These are phyloP conservation scores for Rosa multiflora DNA, from an alignment of 306 rosid species.

Conservation along the genomic window DNA sequence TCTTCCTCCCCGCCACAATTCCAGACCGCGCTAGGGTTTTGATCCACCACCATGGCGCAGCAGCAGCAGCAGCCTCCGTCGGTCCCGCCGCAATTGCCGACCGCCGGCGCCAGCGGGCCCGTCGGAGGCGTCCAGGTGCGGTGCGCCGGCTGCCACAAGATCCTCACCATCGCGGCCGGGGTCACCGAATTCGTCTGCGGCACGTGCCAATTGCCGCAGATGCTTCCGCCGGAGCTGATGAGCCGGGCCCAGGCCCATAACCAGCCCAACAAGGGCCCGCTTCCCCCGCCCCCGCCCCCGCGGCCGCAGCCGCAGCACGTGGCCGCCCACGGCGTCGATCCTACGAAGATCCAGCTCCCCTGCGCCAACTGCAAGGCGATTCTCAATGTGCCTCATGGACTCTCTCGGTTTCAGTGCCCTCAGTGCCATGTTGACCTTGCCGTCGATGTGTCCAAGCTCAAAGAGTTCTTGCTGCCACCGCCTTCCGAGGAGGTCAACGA, in stretches of 20 bases:
- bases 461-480: slow-evolving; percentile 31
- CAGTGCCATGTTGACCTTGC: slow-evolving; percentile 90
- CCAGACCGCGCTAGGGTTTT: neutral
- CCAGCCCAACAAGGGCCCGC: slow-evolving; percentile 24
- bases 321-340: slow-evolving; percentile 91
- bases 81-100: slow-evolving; percentile 31
- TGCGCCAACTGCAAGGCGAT: slow-evolving; percentile 90
- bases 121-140: slow-evolving; percentile 77
- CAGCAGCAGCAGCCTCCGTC: slow-evolving; percentile 38
- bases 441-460: slow-evolving; percentile 62
- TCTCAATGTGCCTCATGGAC: slow-evolving; percentile 95
- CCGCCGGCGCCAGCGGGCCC: slow-evolving; percentile 4
- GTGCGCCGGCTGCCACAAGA: slow-evolving; percentile 88
- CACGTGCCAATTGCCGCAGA: slow-evolving; percentile 84
- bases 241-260: slow-evolving; percentile 42
- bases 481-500: slow-evolving; percentile 60
- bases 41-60: slow-evolving; percentile 18
- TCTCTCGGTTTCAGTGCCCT: slow-evolving; percentile 74
- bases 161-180: slow-evolving; percentile 72
- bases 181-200: slow-evolving; percentile 82
- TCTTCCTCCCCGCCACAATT: neutral
- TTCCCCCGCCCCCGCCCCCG: neutral
- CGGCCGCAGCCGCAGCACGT: slow-evolving; percentile 33
- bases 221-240: slow-evolving; percentile 97
- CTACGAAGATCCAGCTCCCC: slow-evolving; percentile 95